Evolutionary conservation across 371 early-diverging fungal genomes (phyloP), one percentile per base, ranked within the genome.

Genomic region (Mortierella sp.): DNA sequence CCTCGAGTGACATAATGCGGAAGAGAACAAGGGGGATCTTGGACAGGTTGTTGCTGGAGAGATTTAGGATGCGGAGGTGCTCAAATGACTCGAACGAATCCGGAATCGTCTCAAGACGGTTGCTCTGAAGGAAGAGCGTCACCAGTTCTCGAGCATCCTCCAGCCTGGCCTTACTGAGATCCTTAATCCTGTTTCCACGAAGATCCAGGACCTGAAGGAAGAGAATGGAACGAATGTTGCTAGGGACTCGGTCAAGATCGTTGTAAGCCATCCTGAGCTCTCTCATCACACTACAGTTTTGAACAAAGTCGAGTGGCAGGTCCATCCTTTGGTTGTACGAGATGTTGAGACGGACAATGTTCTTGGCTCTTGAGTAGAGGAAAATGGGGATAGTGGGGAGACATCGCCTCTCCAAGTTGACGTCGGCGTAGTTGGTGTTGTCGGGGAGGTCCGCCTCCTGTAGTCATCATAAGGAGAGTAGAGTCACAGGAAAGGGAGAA

Each of bases 11-110:
- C 14, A 82, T 55, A 16, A 97, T 91, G n/a, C 91, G 75, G 63
- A 93, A 93, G 42, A 96, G 87, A 0, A 91, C 91, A 44, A 76
- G 75, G 0, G 97, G 97, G 72, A 98, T 93, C 38, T 81, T 76
- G 2, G 90, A 84, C 72, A 98, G 90, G n/a, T 91, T 91, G 88
- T 98, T 98, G 89, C 96, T 97, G 45, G 96, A 92, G 24, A 97
- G 89, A 83, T 93, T 92, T 7, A 97, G 87, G 21, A 89, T 89
- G 19, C 91, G 91, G 28, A 98, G 90, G 57, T 89, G 80, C 19
- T 85, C 80, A 44, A 96, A 92, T 2, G 89, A 77, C 24, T 88
- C 89, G 74, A 94, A 92, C 0, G 91, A 85, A 6, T 88, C 87
- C 0, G 97, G 95, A 55, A 96, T 78, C 10, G 87, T 81, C 26